phyloP scores from a whole-genome alignment of 352 stramenopile species.

The Globisporangium recalcitrans region DNA sequence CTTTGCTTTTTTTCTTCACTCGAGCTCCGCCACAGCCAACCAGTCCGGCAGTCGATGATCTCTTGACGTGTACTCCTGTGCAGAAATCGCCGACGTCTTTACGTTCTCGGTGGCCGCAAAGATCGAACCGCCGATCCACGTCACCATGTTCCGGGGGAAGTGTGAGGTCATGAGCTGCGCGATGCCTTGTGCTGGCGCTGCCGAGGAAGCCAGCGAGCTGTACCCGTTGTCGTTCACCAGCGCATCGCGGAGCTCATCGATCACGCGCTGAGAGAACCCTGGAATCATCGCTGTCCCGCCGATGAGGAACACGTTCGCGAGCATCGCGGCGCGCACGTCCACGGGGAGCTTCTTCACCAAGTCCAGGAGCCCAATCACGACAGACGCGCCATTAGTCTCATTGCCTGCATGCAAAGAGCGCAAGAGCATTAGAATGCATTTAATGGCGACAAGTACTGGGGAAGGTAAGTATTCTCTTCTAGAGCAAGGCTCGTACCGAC shows the following conservation, averaged over 20 bases:
- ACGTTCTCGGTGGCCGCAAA: conserved; percentile 62
- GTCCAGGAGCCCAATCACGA: conserved; percentile 52
- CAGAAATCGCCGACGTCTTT: conserved; percentile 35
- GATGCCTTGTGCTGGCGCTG: conserved; percentile 10
- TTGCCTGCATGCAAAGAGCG: conserved; percentile 15
- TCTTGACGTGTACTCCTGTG: conserved; percentile 41
- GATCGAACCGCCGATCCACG: conserved; percentile 75
- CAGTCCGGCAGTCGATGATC: conserved; percentile 45
- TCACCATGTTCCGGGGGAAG: conserved; percentile 71
- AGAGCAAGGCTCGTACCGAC: conserved; percentile 21
- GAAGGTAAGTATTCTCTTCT: too few relatives aligned
- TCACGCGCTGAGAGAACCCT: conserved; percentile 47
- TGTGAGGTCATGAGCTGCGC: conserved; percentile 37
- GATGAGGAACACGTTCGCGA: conserved; percentile 73
- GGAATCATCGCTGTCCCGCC: conserved; percentile 76
- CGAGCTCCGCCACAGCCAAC: conserved; percentile 49
- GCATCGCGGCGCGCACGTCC: conserved; percentile 56
- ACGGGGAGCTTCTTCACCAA: conserved; percentile 53
- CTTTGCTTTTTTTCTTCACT: conserved; percentile 12
- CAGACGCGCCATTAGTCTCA: conserved; percentile 35
- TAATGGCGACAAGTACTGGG: too few relatives aligned
- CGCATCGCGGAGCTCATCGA: conserved; percentile 36
- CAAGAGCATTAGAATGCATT: too few relatives aligned
- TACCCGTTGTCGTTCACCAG: conserved; percentile 39
- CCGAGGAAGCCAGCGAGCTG: conserved; percentile 24